phyloP scores from a whole-genome alignment of 306 rosid species.

The Glycine soja region DNA sequence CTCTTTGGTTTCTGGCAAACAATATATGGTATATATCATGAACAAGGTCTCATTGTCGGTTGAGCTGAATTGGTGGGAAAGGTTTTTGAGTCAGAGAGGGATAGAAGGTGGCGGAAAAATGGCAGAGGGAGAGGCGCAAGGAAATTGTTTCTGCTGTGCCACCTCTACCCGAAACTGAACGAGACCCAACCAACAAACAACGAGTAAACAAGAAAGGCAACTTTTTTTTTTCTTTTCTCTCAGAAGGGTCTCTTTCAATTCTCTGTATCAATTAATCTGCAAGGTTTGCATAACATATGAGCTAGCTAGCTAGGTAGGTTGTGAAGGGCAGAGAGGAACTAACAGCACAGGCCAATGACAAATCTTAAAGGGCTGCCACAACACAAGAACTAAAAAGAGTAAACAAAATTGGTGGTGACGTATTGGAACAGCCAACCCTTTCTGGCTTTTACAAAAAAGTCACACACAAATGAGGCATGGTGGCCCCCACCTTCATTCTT shows the following conservation, averaged over 20 bases:
- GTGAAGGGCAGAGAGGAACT: conserved; percentile 47
- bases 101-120: conserved; percentile 55
- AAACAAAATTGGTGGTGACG: conserved; percentile 62
- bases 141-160: conserved; percentile 43
- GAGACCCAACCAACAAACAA: conserved; percentile 48
- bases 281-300: neutral
- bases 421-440: conserved; percentile 61
- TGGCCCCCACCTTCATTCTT: conserved; percentile 50
- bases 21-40: neutral
- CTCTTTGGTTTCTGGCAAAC: conserved; percentile 26
- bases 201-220: conserved; percentile 5
- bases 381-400: conserved; percentile 39
- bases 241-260: conserved; percentile 42
- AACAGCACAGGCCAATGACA: conserved; percentile 53
- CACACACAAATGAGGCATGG: conserved; percentile 50
- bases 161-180: conserved; percentile 71
- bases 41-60: conserved; percentile 44
- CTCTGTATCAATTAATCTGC: neutral
- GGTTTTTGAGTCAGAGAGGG: conserved; percentile 53
- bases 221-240: neutral
- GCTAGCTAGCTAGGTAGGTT: neutral
- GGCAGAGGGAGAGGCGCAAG: conserved; percentile 47
- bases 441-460: conserved; percentile 42
- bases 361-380: conserved; percentile 52
- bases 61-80: conserved; percentile 75